Conservation (phyloP, 192 early-diverging fungal species). For the Backusella macrospora region DNA sequence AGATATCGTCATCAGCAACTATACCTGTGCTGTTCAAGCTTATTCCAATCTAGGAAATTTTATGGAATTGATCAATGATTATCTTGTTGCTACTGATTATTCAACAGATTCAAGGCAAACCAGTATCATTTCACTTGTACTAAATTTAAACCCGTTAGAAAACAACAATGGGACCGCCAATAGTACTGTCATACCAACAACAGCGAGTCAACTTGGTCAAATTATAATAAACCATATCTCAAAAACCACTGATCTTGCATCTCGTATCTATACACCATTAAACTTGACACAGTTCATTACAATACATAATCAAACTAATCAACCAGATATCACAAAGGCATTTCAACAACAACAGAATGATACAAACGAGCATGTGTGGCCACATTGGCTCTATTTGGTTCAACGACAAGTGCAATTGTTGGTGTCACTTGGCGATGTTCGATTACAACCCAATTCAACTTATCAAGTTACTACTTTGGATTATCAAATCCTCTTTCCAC, state of each 20-base stretch:
- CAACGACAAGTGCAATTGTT: conserved; percentile 20
- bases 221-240: background rate
- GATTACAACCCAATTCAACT: background rate
- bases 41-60: background rate
- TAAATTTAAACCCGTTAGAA: conserved; percentile 7
- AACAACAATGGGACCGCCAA: background rate
- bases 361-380: conserved; percentile 8
- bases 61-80: background rate
- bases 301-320: background rate
- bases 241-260: background rate
- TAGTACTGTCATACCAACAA: background rate
- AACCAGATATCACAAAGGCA: background rate
- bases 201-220: background rate
- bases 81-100: background rate
- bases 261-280: conserved; percentile 27
- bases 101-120: background rate
- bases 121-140: background rate
- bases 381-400: conserved; percentile 26
- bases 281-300: conserved; percentile 12
- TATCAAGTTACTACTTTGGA: background rate
- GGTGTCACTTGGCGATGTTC: conserved; percentile 26
- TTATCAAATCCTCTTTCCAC: background rate
- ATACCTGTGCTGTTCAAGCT: background rate
- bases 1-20: background rate
- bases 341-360: background rate